Percentiles rank a stretch among this genome's conserved stretches.
These are phyloP conservation scores for Pseudogymnoascus sp. DNA, from an alignment of 2,329 filamentous ascomycete genomes.

Conservation along the genomic window DNA sequence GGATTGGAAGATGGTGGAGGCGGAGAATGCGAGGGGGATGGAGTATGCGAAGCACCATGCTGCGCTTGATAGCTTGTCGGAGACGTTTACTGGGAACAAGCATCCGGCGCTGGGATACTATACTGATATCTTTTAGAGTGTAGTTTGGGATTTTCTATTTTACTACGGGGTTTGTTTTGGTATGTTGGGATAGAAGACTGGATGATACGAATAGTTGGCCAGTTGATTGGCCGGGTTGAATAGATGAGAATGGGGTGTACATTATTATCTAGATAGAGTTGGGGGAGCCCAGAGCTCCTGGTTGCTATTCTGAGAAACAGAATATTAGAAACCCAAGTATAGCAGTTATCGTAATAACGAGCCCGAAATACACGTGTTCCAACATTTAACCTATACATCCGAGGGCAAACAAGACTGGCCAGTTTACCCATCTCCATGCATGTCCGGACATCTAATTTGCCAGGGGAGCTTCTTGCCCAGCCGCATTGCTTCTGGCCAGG, in stretches of 20 bases:
- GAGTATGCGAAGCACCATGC: constrained; percentile 48
- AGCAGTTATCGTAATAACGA: background rate
- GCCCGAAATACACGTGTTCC: constrained; percentile 1
- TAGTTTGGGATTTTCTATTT: background rate
- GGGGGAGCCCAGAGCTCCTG: constrained; percentile 2
- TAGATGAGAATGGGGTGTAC: constrained; percentile 4
- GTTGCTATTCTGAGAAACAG: constrained; percentile 1
- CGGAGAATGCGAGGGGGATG: constrained; percentile 47
- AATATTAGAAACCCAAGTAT: constrained; percentile 2
- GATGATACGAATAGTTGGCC: background rate
- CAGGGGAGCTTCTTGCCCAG: background rate
- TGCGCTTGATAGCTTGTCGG: constrained; percentile 45
- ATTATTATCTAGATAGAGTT: constrained; percentile 7
- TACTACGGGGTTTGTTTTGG: background rate
- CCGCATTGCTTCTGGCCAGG: background rate
- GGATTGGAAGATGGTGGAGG: constrained; percentile 53
- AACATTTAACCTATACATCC: constrained; percentile 3
- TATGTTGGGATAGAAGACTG: background rate
- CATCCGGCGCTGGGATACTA: constrained; percentile 27
- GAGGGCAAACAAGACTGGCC: constrained; percentile 1
- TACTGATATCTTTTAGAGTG: constrained; percentile 21
- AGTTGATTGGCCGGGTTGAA: background rate
- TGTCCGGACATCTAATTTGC: background rate
- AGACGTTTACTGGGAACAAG: constrained; percentile 27
- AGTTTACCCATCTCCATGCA: background rate